A percentile compares a stretch with the other conserved stretches of the same genome.
phyloP scores from a whole-genome alignment of 495 filamentous ascomycete genomes.

The Hypoxylon fuscum region DNA sequence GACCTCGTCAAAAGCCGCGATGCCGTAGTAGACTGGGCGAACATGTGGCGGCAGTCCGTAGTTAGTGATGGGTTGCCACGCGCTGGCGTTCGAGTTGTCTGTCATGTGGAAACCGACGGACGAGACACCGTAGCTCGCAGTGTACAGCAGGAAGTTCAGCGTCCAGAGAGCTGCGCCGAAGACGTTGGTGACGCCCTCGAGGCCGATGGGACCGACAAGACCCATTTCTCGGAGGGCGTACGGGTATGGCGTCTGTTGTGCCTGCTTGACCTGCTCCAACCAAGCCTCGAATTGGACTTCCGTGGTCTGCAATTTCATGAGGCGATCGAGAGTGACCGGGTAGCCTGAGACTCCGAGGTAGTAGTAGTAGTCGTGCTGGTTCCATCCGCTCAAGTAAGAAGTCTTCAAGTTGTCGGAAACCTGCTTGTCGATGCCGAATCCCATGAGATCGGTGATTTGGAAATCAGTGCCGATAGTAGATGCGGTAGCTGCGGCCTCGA shows the following conservation, averaged over 20 bases:
- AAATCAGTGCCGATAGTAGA: conserved; percentile 51
- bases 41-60: conserved; percentile 42
- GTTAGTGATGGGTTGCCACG: conserved; percentile 47
- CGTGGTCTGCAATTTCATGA: conserved; percentile 44
- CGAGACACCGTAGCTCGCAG: conserved; percentile 44
- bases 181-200: conserved; percentile 28
- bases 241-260: conserved; percentile 37
- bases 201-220: conserved; percentile 45
- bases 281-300: conserved; percentile 48
- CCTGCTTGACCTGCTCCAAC: conserved; percentile 40
- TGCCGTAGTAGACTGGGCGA: conserved; percentile 49
- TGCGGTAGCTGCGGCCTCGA: conserved; percentile 48
- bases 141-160: conserved; percentile 42
- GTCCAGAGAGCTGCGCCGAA: conserved; percentile 42
- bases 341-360: conserved; percentile 45
- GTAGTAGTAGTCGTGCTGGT: conserved; percentile 56
- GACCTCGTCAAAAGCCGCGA: conserved; percentile 48
- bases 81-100: conserved; percentile 45
- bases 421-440: conserved; percentile 29
- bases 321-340: conserved; percentile 38
- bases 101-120: conserved; percentile 53
- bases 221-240: conserved; percentile 49
- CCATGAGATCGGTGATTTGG: conserved; percentile 41
- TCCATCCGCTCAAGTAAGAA: conserved; percentile 43
- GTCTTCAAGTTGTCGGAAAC: conserved; percentile 33